Base-by-base conservation (phyloP, 257 asterid species). In the Dorcoceras hygrometricum region DNA sequence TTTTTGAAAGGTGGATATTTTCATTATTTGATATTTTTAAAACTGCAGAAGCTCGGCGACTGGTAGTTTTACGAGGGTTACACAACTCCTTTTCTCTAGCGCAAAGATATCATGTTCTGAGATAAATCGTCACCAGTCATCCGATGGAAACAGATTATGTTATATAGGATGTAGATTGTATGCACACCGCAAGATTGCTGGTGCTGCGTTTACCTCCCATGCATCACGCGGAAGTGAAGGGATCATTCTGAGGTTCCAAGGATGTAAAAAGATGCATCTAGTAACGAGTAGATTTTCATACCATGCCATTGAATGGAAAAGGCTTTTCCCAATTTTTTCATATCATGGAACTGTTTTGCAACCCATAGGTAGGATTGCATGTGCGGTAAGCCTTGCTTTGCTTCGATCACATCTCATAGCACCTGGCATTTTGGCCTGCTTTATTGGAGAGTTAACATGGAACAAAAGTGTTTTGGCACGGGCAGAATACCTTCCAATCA, bases 321-420 rank as follows among this genome's bases (percentile, higher is more conserved):
- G 86, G 71, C 78, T 91, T 72, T 83, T 66, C 53, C 81, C 77
- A 59, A 65, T 78, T 75, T 83, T 75, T 85, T 83, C 87, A 18
- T 79, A 82, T 66, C 76, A 63, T 36, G 81, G 82, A 55, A 79
- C 90, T 23, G 69, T 76, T 69, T 64, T 81, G 19, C 80, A 87
- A 0, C 95, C 95, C 36, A 59, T 89, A 31, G 75, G 84, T 76
- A 82, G 85, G 80, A 75, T 84, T 67, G 92, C 95, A 32, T 63
- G 89, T 80, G 93, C 87, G 20, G 86, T 87, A 61, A 89, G 80
- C 77, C 84, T 89, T 72, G 84, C 97, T 62, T 78, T 92, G 82
- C 68, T 91, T 69, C 83, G 95, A 46, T 92, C 98, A 46, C 86
- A 86, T 77, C 87, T 89, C 59, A 71, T 89, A 66, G 86, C 88